These are phyloP conservation scores for Aotearoamyces nothofagi DNA, from an alignment of 2,329 filamentous ascomycete species.

Conservation along the genomic window DNA sequence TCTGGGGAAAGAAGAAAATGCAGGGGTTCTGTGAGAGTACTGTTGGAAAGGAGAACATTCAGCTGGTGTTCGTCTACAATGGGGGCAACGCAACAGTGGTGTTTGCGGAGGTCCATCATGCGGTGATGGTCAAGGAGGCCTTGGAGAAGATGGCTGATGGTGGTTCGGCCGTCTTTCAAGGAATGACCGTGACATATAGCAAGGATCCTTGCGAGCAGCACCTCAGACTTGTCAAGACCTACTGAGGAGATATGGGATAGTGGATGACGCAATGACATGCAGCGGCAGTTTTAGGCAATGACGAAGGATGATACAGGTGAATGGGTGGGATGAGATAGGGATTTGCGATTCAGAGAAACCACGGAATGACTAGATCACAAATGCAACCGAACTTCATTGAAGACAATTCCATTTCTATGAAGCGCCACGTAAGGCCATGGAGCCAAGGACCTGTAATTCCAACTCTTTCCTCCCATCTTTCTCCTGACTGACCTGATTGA, in stretches of 20 bases:
- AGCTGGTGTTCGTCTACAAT: constrained; percentile 17
- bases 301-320: no score
- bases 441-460: constrained; percentile 55
- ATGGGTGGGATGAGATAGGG: no score
- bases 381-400: no score
- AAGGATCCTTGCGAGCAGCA: constrained; percentile 14
- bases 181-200: constrained; percentile 12
- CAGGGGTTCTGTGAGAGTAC: constrained; percentile 10
- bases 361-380: no score
- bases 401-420: constrained; percentile 2
- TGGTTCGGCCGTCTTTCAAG: no score
- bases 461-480: constrained; percentile 34
- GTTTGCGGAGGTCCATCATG: constrained; percentile 13
- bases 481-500: constrained; percentile 20
- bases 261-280: no score
- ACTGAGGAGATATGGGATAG: no score
- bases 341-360: no score
- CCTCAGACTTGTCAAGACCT: constrained; percentile 6
- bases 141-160: constrained; percentile 13
- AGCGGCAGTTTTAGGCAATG: no score
- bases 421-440: constrained; percentile 62
- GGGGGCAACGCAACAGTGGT: constrained; percentile 18
- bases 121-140: constrained; percentile 13
- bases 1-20: constrained; percentile 11
- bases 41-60: constrained; percentile 12